These are phyloP conservation scores for Tulasnella sp. DNA, from an alignment of 768 basidiomycete genomes.

Conservation along the genomic window DNA sequence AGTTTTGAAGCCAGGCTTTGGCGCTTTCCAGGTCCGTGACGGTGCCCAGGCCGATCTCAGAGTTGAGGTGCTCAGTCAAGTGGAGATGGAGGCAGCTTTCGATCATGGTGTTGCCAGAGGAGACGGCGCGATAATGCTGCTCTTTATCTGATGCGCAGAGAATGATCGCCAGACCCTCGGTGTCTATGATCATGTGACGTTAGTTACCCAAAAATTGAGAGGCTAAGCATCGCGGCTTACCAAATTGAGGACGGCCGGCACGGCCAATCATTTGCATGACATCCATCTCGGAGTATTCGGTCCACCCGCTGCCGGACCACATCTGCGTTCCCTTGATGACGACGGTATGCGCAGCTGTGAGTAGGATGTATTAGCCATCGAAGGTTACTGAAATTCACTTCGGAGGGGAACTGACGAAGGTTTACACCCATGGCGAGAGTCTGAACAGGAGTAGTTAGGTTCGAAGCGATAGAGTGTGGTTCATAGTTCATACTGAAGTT, in stretches of 20 bases:
- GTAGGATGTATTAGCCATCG: too few relatives aligned
- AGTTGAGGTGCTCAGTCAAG: slow-evolving; percentile 85
- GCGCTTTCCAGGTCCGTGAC: slow-evolving; percentile 61
- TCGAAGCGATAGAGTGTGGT: background rate
- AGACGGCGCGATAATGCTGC: slow-evolving; percentile 55
- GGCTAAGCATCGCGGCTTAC: slow-evolving; percentile 30
- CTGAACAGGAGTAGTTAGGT: slow-evolving; percentile 31
- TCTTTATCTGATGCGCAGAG: slow-evolving; percentile 66
- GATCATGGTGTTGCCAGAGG: slow-evolving; percentile 60
- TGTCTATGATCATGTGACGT: slow-evolving; percentile 40
- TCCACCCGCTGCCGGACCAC: slow-evolving; percentile 55
- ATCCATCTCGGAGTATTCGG: slow-evolving; percentile 86
- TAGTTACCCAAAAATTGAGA: background rate
- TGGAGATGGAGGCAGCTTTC: slow-evolving; percentile 79
- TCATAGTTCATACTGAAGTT: slow-evolving; percentile 54
- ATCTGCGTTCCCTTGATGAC: slow-evolving; percentile 83
- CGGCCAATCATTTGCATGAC: slow-evolving; percentile 95
- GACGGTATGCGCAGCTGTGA: slow-evolving; percentile 78
- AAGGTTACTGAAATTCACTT: background rate
- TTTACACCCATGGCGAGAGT: slow-evolving; percentile 96
- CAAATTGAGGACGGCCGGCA: slow-evolving; percentile 88
- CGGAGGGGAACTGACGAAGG: slow-evolving; percentile 49
- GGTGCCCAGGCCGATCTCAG: slow-evolving; percentile 80
- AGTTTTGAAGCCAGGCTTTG: slow-evolving; percentile 69
- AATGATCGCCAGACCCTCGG: slow-evolving; percentile 72